phyloP scores from a whole-genome alignment of 139 green algal genomes.

The Monoraphidium neglectum region DNA sequence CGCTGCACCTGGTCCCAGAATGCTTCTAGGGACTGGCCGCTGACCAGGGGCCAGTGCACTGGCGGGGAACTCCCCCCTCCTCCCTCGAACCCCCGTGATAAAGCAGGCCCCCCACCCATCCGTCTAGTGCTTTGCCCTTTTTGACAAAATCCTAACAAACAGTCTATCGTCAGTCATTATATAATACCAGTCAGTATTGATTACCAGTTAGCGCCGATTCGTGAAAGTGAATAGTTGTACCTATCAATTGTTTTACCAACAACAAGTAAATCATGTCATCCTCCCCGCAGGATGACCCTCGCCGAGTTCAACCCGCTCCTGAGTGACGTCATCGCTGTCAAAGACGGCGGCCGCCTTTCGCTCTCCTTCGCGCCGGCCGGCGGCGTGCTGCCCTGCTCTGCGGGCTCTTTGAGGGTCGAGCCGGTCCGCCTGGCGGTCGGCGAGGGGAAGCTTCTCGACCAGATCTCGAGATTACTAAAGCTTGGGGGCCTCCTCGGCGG shows the following conservation, averaged over 20 bases:
- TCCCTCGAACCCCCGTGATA: no score
- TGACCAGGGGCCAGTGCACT: background rate
- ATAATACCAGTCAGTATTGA: background rate
- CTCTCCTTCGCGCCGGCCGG: background rate
- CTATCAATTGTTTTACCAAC: background rate
- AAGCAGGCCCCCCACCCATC: no score
- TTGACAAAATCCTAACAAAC: background rate
- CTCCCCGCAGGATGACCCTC: constrained; percentile 17
- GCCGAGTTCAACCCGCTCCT: constrained; percentile 27
- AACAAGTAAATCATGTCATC: background rate
- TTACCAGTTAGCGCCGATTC: background rate
- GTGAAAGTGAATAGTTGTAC: no score
- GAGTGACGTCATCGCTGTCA: background rate
- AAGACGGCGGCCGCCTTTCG: constrained; percentile 1
- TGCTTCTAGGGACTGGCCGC: no score
- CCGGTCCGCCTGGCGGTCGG: constrained; percentile 17
- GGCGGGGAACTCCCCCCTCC: no score
- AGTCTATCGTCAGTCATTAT: background rate
- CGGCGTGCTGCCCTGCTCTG: background rate
- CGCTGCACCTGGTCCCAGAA: background rate
- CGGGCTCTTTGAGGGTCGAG: background rate
- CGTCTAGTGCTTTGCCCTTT: background rate
- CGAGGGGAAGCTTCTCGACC: constrained; percentile 17
- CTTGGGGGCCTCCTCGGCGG: background rate
- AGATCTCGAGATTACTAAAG: constrained; percentile 9